phyloP scores from a whole-genome alignment of 306 rosid genomes.

The Begonia peltatifolia region DNA sequence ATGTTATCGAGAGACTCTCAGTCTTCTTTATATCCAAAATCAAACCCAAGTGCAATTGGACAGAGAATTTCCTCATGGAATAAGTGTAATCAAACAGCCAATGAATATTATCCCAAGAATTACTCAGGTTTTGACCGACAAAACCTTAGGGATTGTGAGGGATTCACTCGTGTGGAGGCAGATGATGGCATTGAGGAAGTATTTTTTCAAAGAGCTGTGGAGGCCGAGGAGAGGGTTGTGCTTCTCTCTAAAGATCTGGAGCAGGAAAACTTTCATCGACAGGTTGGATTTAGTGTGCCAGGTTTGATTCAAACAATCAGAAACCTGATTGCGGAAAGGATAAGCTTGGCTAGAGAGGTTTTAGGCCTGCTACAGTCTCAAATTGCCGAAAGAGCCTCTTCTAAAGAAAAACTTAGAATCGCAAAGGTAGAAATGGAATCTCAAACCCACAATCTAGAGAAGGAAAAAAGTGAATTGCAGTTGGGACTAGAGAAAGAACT shows the following conservation, averaged over 20 bases:
- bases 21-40: conserved; percentile 33
- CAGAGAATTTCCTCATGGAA: conserved; percentile 34
- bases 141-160: conserved; percentile 19
- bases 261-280: conserved; percentile 48
- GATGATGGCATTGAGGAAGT: conserved; percentile 47
- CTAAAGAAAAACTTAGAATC: conserved; percentile 45
- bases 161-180: conserved; percentile 29
- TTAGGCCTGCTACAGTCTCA: conserved; percentile 60
- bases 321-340: conserved; percentile 54
- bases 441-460: conserved; percentile 48
- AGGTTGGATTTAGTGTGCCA: conserved; percentile 42
- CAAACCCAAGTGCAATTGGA: conserved; percentile 28
- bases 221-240: conserved; percentile 70
- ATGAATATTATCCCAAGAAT: conserved; percentile 30
- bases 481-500: conserved; percentile 76
- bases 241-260: conserved; percentile 49
- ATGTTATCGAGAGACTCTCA: conserved; percentile 88
- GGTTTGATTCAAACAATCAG: conserved; percentile 50
- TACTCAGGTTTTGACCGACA: conserved; percentile 16
- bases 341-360: conserved; percentile 68
- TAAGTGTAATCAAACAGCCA: conserved; percentile 28
- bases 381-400: conserved; percentile 58
- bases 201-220: conserved; percentile 48
- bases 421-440: conserved; percentile 46
- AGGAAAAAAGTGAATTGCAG: conserved; percentile 81